Evolutionary conservation across 2,329 filamentous ascomycete genomes (phyloP).

Genomic region (Cladosporium colombiae): DNA sequence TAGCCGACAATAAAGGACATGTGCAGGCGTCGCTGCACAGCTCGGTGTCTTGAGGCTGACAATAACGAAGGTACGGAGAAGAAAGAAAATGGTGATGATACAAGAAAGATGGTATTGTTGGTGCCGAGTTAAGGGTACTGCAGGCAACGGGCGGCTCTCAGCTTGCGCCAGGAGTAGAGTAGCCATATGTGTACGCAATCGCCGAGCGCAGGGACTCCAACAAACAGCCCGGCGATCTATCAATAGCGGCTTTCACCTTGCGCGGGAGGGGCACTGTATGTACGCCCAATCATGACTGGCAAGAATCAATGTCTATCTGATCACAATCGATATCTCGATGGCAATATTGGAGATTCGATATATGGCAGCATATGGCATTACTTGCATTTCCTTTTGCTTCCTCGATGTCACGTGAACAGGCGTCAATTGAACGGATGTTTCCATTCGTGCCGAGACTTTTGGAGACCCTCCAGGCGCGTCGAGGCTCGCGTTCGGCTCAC

Average conservation of each 20-base stretch:
- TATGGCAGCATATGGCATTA: not conserved
- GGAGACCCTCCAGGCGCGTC: not conserved
- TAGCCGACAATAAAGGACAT: conserved; percentile 1
- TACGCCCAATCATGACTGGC: not conserved
- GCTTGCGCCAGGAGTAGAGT: conserved; percentile 8
- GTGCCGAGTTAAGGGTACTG: not conserved
- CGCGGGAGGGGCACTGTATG: not conserved
- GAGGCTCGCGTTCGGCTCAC: conserved; percentile 1
- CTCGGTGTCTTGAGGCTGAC: not conserved
- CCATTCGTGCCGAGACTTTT: not conserved
- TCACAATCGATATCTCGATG: not conserved
- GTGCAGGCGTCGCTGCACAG: not conserved
- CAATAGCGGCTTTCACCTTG: not conserved
- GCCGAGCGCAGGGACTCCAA: conserved; percentile 5
- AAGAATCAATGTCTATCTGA: not conserved
- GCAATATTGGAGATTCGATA: not conserved
- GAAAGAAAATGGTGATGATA: not conserved
- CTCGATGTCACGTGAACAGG: not conserved
- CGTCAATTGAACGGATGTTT: not conserved
- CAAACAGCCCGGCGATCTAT: not conserved
- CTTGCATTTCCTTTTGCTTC: not conserved
- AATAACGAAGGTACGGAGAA: conserved; percentile 3
- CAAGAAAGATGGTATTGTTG: not conserved
- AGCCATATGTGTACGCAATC: conserved; percentile 15
- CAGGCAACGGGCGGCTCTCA: not conserved